phyloP scores from a whole-genome alignment of 2,329 filamentous ascomycete genomes.

The Microsporum canis region DNA sequence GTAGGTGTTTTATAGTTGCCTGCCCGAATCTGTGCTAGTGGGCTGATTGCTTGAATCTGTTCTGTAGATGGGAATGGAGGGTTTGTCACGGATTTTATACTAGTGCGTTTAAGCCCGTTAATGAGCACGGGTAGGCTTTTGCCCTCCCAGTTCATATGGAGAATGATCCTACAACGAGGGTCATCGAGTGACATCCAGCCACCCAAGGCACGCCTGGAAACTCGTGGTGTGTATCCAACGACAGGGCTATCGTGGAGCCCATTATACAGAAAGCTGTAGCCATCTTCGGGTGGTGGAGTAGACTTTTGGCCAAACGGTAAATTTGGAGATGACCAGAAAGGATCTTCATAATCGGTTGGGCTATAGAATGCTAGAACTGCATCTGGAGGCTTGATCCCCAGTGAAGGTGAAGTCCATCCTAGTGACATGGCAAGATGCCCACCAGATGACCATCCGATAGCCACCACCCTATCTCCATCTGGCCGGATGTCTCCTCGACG shows the following conservation, averaged over 20 bases:
- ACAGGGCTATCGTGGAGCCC: slow-evolving; percentile 9
- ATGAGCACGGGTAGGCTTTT: slow-evolving; percentile 28
- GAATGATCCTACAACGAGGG: slow-evolving; percentile 27
- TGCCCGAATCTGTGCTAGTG: slow-evolving; percentile 14
- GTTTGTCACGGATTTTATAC: background rate
- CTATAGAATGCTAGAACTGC: slow-evolving; percentile 40
- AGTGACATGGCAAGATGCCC: slow-evolving; percentile 38
- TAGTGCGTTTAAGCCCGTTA: background rate
- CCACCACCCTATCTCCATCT: slow-evolving; percentile 23
- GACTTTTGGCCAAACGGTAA: background rate
- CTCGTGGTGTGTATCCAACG: slow-evolving; percentile 15
- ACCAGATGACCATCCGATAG: slow-evolving; percentile 41
- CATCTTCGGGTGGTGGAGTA: slow-evolving; percentile 11
- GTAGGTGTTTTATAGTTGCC: slow-evolving; percentile 15
- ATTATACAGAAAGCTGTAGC: background rate
- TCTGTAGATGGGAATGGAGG: background rate
- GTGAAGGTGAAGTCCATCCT: slow-evolving; percentile 26
- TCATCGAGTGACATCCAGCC: slow-evolving; percentile 21
- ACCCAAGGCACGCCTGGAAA: slow-evolving; percentile 8
- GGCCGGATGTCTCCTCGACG: slow-evolving; percentile 1
- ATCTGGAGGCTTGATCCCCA: slow-evolving; percentile 28
- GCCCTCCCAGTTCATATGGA: slow-evolving; percentile 36
- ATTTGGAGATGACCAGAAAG: slow-evolving; percentile 11
- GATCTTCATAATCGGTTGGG: slow-evolving; percentile 30
- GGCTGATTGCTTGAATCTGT: slow-evolving; percentile 12